Conservation (phyloP, 768 basidiomycete genomes). For the Leucocoprinus birnbaumii region DNA sequence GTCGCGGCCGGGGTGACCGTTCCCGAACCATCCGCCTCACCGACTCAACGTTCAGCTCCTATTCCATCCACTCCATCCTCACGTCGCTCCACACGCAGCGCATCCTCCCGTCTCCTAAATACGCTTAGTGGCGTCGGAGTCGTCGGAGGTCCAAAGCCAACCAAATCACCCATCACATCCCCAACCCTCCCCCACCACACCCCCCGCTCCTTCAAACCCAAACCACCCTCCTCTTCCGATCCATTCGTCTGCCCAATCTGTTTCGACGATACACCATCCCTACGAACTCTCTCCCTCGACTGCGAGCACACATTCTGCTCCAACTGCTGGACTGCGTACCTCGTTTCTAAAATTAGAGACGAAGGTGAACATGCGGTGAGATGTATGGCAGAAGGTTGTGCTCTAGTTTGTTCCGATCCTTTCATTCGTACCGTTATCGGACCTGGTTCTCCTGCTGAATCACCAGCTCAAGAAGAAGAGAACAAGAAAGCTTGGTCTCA, state of each 20-base stretch:
- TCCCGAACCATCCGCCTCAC: constrained; percentile 33
- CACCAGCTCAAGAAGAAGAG: constrained; percentile 28
- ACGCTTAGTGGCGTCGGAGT: constrained; percentile 23
- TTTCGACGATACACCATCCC: constrained; percentile 68
- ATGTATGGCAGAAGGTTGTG: constrained; percentile 82
- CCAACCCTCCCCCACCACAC: constrained; percentile 16
- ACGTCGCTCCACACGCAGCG: constrained; percentile 33
- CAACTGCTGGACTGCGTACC: constrained; percentile 82
- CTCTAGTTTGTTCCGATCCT: constrained; percentile 57
- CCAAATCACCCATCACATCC: constrained; percentile 21
- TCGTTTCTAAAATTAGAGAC: constrained; percentile 76
- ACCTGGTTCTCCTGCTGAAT: constrained; percentile 21
- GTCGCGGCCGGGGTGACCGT: constrained; percentile 67
- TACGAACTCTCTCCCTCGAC: constrained; percentile 63
- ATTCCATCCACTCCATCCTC: constrained; percentile 16
- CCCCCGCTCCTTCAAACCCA: constrained; percentile 27
- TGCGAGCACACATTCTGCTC: constrained; percentile 87
- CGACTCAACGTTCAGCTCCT: constrained; percentile 25
- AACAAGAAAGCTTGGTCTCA: constrained; percentile 56
- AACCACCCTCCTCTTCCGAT: constrained; percentile 32
- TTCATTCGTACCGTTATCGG: constrained; percentile 59
- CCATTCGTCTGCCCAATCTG: constrained; percentile 92
- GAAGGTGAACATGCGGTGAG: constrained; percentile 72
- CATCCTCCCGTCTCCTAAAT: constrained; percentile 34
- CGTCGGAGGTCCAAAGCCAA: constrained; percentile 26